Conservation (phyloP, 352 stramenopile genomes). For the Aphanomyces stellatus region DNA sequence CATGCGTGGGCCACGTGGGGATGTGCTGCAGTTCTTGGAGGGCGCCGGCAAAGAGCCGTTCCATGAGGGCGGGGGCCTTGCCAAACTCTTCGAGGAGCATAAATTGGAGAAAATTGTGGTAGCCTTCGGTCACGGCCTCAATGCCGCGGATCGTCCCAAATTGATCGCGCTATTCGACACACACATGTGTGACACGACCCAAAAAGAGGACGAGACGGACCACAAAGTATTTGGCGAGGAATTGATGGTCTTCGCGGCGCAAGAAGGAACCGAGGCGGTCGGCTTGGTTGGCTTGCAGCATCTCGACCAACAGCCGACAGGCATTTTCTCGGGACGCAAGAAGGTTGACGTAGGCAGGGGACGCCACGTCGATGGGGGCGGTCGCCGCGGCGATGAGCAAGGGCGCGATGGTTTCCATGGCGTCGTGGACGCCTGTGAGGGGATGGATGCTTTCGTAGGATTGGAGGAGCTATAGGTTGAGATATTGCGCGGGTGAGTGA, state of each 20-base stretch:
- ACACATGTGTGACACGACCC: not conserved
- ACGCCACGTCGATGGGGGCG: not conserved
- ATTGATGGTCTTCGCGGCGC: slow-evolving; percentile 68
- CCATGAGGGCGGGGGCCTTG: slow-evolving; percentile 58
- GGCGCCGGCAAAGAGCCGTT: slow-evolving; percentile 60
- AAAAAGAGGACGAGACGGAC: not conserved
- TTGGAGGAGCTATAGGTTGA: slow-evolving; percentile 36
- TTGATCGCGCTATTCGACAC: slow-evolving; percentile 41
- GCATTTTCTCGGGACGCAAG: slow-evolving; percentile 42
- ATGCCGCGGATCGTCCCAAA: slow-evolving; percentile 84
- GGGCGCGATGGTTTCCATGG: slow-evolving; percentile 74
- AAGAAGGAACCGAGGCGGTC: slow-evolving; percentile 75
- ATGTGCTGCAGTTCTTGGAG: slow-evolving; percentile 37
- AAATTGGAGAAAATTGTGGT: slow-evolving; percentile 86
- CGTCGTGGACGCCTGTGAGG: slow-evolving; percentile 79
- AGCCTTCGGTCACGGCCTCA: slow-evolving; percentile 82
- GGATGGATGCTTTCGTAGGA: slow-evolving; percentile 84
- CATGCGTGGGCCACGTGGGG: not conserved
- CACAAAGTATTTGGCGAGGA: slow-evolving; percentile 85
- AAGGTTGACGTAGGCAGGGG: not conserved
- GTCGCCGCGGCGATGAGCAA: slow-evolving; percentile 44
- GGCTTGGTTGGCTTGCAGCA: slow-evolving; percentile 81
- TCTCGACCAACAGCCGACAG: slow-evolving; percentile 69
- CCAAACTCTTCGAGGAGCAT: slow-evolving; percentile 80
- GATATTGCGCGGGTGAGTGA: not conserved